Conservation (phyloP, 2,329 filamentous ascomycete genomes). For the Alternaria sp. region DNA sequence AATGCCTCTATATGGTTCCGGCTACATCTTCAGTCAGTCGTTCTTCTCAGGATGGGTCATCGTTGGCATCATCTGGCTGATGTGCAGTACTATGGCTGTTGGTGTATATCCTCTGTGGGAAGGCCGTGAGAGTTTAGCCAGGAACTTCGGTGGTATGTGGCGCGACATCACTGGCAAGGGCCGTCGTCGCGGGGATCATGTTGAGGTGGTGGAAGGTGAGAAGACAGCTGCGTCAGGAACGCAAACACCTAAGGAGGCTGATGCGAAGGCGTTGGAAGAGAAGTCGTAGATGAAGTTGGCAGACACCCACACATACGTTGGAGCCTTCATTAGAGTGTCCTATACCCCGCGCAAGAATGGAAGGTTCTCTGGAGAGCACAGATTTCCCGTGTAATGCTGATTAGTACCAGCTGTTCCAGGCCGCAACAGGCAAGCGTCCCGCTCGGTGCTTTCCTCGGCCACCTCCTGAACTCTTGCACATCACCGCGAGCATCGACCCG, state of each 20-base stretch:
- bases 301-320: background rate
- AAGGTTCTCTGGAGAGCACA: background rate
- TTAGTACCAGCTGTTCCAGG: background rate
- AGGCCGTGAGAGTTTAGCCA: slow-evolving; percentile 47
- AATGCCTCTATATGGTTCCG: slow-evolving; percentile 84
- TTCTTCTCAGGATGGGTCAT: slow-evolving; percentile 86
- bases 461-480: background rate
- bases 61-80: slow-evolving; percentile 74
- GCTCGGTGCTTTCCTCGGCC: background rate
- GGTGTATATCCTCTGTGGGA: slow-evolving; percentile 84
- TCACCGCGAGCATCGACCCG: background rate
- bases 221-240: slow-evolving; percentile 20
- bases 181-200: slow-evolving; percentile 7
- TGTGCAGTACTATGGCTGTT: slow-evolving; percentile 74
- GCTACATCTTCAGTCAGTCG: slow-evolving; percentile 78
- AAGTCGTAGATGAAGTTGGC: background rate
- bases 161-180: slow-evolving; percentile 35
- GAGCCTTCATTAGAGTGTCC: background rate
- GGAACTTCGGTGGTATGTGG: slow-evolving; percentile 37
- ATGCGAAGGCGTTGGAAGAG: slow-evolving; percentile 19
- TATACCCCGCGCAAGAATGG: background rate
- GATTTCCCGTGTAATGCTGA: background rate
- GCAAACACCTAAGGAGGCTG: slow-evolving; percentile 29
- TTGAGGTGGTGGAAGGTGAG: slow-evolving; percentile 27
- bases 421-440: slow-evolving; percentile 1